A percentile compares a stretch with the other conserved stretches of the same genome.
phyloP scores from a whole-genome alignment of 805 yeast species.

The Spencermartinsiella europaea region DNA sequence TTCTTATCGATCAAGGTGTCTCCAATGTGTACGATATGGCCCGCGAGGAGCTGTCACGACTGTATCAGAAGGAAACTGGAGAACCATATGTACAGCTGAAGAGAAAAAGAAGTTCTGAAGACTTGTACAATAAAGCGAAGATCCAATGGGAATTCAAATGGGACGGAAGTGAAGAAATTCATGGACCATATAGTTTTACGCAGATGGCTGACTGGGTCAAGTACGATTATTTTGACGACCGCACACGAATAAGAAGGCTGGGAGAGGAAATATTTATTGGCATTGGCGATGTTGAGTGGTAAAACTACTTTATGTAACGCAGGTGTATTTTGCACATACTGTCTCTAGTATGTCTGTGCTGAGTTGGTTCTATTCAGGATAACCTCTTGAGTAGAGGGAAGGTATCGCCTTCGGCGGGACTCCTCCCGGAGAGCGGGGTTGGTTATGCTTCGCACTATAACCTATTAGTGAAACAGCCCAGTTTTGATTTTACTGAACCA shows the following conservation, averaged over 20 bases:
- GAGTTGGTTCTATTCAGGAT: too few species aligned
- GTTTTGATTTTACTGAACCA: too few species aligned
- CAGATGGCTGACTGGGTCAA: conserved; percentile 49
- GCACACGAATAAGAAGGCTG: conserved; percentile 37
- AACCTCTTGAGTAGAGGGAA: too few species aligned
- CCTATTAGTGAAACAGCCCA: too few species aligned
- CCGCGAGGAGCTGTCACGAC: conserved; percentile 51
- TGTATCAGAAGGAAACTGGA: conserved; percentile 42
- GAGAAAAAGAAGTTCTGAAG: conserved; percentile 24
- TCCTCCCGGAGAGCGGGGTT: too few species aligned
- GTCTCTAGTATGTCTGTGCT: too few species aligned
- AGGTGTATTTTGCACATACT: too few species aligned
- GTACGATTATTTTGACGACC: conserved; percentile 41
- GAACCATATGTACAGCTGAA: conserved; percentile 24
- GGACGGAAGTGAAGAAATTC: conserved; percentile 38
- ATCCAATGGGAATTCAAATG: conserved; percentile 47
- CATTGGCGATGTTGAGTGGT: neutral
- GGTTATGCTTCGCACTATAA: too few species aligned
- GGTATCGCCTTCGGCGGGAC: too few species aligned
- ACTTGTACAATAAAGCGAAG: conserved; percentile 24
- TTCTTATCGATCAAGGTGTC: conserved; percentile 39
- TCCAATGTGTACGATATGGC: conserved; percentile 47
- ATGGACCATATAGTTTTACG: conserved; percentile 47
- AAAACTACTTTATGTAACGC: too few species aligned
- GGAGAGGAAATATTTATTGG: conserved; percentile 14